A percentile compares a stretch with the other conserved stretches of the same genome.
Conservation (phyloP, 768 basidiomycete genomes). For the Leccinum imitatum region DNA sequence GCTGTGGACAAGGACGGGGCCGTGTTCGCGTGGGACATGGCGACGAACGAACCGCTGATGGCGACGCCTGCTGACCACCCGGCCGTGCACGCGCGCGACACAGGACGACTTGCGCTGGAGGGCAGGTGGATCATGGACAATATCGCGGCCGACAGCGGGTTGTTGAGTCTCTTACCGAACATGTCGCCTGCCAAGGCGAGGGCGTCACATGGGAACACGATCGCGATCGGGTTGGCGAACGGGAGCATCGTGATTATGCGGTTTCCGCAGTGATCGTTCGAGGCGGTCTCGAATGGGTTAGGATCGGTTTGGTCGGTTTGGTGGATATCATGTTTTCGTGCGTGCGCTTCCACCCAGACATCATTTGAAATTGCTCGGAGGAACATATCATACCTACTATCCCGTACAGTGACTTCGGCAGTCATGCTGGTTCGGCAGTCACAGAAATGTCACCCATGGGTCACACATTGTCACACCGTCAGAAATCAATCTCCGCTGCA, state of each 20-base stretch:
- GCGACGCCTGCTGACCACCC: constrained; percentile 26
- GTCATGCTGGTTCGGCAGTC: too few species aligned
- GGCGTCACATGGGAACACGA: constrained; percentile 20
- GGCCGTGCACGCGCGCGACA: background rate
- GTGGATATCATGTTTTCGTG: background rate
- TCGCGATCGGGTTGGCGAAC: constrained; percentile 30
- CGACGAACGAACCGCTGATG: constrained; percentile 18
- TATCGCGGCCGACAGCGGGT: constrained; percentile 5
- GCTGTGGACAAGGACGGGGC: too few species aligned
- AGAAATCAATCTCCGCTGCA: too few species aligned
- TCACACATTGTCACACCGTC: too few species aligned
- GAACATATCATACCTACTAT: too few species aligned
- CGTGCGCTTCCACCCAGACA: too few species aligned
- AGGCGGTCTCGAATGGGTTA: background rate
- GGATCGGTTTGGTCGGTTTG: background rate
- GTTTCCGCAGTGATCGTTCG: constrained; percentile 17
- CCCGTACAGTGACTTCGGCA: too few species aligned
- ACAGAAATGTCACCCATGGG: too few species aligned
- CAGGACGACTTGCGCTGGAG: constrained; percentile 18
- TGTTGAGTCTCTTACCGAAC: constrained; percentile 26
- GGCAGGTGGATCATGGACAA: constrained; percentile 28
- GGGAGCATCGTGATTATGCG: constrained; percentile 29
- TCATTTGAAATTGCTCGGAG: too few species aligned
- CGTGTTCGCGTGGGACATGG: constrained; percentile 26
- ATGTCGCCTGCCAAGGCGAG: constrained; percentile 28